A percentile compares a stretch with the other conserved stretches of the same genome.
Evolutionary conservation across 148 eudicot species (phyloP).

Genomic region (Cornus kousa): DNA sequence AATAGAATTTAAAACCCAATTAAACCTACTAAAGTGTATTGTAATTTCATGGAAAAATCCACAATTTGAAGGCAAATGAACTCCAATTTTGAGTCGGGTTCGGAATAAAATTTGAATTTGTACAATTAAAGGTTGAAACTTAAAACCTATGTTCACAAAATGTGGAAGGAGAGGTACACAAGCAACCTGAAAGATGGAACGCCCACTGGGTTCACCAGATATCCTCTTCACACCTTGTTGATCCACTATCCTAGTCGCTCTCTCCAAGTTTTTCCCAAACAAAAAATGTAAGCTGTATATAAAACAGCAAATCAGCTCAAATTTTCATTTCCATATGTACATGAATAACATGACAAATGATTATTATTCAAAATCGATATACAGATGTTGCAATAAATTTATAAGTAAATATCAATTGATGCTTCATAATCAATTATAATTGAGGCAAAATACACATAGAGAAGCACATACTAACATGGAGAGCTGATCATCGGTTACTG

Average conservation of each 20-base stretch:
- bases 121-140: not conserved
- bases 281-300: constrained; percentile 62
- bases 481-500: constrained; percentile 76
- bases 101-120: not conserved
- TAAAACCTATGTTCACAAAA: not conserved
- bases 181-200: constrained; percentile 74
- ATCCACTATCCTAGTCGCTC: constrained; percentile 85
- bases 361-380: too few species aligned
- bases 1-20: not conserved
- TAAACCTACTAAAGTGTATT: too few species aligned
- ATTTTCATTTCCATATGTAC: not conserved
- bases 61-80: not conserved
- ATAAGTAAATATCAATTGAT: not conserved
- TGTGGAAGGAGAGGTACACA: not conserved
- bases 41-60: too few species aligned
- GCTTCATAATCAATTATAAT: not conserved
- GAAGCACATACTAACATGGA: constrained; percentile 48
- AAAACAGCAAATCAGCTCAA: not conserved
- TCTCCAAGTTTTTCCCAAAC: constrained; percentile 86
- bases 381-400: too few species aligned
- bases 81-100: not conserved
- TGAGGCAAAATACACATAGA: not conserved
- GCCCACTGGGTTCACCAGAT: constrained; percentile 69
- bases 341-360: too few species aligned
- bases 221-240: constrained; percentile 74